phyloP scores from a whole-genome alignment of 805 yeast genomes.

The Ogataea dorogensis region DNA sequence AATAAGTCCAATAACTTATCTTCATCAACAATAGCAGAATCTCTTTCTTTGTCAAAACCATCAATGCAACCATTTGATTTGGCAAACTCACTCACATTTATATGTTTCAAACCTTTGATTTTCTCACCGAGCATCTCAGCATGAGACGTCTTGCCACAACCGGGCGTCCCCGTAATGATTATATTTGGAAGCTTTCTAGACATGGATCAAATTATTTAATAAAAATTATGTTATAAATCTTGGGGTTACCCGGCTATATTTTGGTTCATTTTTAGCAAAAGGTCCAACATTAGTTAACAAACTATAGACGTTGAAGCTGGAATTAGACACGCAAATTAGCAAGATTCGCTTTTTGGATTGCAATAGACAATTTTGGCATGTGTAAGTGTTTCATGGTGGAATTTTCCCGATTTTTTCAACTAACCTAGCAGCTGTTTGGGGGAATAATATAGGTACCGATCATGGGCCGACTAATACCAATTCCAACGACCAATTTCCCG shows the following conservation, averaged over 20 bases:
- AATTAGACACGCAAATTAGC: background rate
- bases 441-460: slow-evolving; percentile 11
- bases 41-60: slow-evolving; percentile 82
- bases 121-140: slow-evolving; percentile 51
- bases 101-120: slow-evolving; percentile 48
- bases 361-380: slow-evolving; percentile 5
- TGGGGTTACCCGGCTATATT: slow-evolving; percentile 6
- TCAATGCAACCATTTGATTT: slow-evolving; percentile 72
- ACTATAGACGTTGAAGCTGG: slow-evolving; percentile 4
- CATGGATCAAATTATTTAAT: slow-evolving; percentile 4
- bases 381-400: slow-evolving; percentile 3
- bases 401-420: background rate
- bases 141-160: slow-evolving; percentile 83
- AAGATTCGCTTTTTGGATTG: slow-evolving; percentile 3
- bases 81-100: slow-evolving; percentile 79
- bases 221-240: background rate
- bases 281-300: slow-evolving; percentile 7
- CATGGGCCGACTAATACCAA: slow-evolving; percentile 9
- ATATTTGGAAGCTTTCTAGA: slow-evolving; percentile 60
- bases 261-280: slow-evolving; percentile 10
- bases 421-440: slow-evolving; percentile 11
- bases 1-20: slow-evolving; percentile 80
- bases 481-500: slow-evolving; percentile 30
- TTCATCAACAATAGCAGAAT: slow-evolving; percentile 88
- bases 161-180: slow-evolving; percentile 92